Evolutionary conservation across 306 rosid species (phyloP).

Genomic region (Canavalia gladiata): DNA sequence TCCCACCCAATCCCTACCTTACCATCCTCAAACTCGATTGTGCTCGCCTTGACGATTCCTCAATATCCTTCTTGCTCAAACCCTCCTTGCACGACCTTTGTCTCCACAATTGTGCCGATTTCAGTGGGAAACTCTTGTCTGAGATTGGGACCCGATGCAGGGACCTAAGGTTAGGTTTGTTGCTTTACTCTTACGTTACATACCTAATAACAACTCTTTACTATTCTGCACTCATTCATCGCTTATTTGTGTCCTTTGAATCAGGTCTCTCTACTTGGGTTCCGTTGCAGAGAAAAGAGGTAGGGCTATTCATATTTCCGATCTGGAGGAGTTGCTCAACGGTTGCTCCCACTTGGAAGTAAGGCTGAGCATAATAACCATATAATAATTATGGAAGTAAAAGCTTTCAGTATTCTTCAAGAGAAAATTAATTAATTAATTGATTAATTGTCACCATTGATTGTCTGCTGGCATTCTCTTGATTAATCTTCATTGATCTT

Average conservation of each 20-base stretch:
- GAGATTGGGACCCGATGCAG: constrained; percentile 83
- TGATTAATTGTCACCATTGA: neutral
- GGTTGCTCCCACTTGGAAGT: constrained; percentile 93
- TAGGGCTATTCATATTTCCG: constrained; percentile 79
- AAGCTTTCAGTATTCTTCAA: neutral
- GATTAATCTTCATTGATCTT: constrained; percentile 18
- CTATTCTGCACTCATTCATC: too few relatives aligned
- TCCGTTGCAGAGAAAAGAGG: constrained; percentile 87
- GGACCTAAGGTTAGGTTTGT: constrained; percentile 83
- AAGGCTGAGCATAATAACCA: constrained; percentile 51
- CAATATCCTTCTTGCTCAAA: constrained; percentile 64
- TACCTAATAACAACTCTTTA: too few relatives aligned
- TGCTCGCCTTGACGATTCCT: constrained; percentile 78
- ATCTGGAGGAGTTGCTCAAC: constrained; percentile 85
- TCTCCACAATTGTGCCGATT: constrained; percentile 81
- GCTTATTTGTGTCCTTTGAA: constrained; percentile 27
- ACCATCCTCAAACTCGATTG: constrained; percentile 78
- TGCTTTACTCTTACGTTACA: neutral
- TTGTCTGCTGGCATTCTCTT: constrained; percentile 27
- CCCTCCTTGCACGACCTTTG: constrained; percentile 80
- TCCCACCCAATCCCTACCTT: constrained; percentile 75
- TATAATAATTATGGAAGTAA: neutral
- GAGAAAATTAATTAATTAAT: neutral
- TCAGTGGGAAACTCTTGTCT: constrained; percentile 84
- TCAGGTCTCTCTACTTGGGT: constrained; percentile 91